phyloP scores from a whole-genome alignment of 192 early-diverging fungal genomes.

The Umbelopsis sp. region DNA sequence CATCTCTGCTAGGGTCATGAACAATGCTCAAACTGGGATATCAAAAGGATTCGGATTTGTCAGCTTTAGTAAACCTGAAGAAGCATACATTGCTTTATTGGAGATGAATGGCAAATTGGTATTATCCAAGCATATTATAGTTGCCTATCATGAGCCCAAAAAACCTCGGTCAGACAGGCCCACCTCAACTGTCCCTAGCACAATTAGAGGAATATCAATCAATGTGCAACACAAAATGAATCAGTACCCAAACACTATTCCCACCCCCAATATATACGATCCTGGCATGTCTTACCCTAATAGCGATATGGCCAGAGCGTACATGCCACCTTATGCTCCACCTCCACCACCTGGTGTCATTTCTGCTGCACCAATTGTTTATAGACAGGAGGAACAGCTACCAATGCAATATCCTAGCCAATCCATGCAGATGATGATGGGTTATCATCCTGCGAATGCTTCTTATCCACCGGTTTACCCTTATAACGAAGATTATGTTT shows the following conservation, averaged over 20 bases:
- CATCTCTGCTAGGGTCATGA: conserved; percentile 88
- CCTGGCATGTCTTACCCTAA: conserved; percentile 1
- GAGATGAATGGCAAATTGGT: conserved; percentile 89
- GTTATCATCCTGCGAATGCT: conserved; percentile 4
- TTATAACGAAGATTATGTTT: conserved; percentile 10
- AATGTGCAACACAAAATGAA: conserved; percentile 1
- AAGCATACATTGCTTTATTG: conserved; percentile 85
- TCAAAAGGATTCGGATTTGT: conserved; percentile 94
- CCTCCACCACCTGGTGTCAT: conserved; percentile 6
- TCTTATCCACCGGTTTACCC: conserved; percentile 6
- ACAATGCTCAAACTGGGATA: conserved; percentile 63
- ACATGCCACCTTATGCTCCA: not conserved
- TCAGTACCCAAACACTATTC: conserved; percentile 7
- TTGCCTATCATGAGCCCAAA: conserved; percentile 91
- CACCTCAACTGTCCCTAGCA: not conserved
- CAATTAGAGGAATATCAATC: not conserved
- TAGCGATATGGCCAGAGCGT: conserved; percentile 8
- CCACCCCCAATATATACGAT: conserved; percentile 8
- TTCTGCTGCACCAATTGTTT: not conserved
- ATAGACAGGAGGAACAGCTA: not conserved
- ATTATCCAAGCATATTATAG: conserved; percentile 83
- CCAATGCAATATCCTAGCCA: not conserved
- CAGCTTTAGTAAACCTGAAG: conserved; percentile 88
- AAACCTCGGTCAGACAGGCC: conserved; percentile 61
- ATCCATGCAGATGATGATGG: conserved; percentile 4